These are phyloP conservation scores for Ogataea thermomethanolica DNA, from an alignment of 805 yeast species.

Conservation along the genomic window DNA sequence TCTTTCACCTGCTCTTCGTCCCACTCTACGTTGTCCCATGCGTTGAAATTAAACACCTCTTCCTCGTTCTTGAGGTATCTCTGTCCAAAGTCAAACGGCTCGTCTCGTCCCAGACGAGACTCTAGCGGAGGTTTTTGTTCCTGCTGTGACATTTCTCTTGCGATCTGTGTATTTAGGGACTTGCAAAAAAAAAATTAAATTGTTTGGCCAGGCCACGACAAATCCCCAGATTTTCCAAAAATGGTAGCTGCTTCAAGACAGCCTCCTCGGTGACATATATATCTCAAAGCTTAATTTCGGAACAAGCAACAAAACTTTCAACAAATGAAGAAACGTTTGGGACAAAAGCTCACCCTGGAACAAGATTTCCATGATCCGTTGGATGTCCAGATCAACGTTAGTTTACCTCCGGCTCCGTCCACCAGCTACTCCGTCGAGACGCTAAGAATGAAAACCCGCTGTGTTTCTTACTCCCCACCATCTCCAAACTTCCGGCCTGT, in stretches of 20 bases:
- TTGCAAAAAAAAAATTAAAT: conserved; percentile 2
- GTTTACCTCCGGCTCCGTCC: conserved; percentile 10
- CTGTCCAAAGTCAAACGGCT: conserved; percentile 91
- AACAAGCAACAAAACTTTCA: background rate
- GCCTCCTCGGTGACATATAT: conserved; percentile 13
- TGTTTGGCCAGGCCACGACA: conserved; percentile 12
- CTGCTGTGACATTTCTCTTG: conserved; percentile 4
- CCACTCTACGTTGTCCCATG: conserved; percentile 98
- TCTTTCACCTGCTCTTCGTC: conserved; percentile 80
- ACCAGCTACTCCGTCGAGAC: background rate
- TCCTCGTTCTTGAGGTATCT: conserved; percentile 66
- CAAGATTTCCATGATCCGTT: conserved; percentile 24
- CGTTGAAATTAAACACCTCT: conserved; percentile 89
- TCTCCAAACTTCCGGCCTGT: background rate
- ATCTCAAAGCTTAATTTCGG: background rate
- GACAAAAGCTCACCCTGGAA: conserved; percentile 21
- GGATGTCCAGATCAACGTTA: conserved; percentile 7
- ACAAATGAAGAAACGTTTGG: conserved; percentile 24
- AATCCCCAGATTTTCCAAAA: conserved; percentile 20
- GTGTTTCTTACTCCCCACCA: conserved; percentile 1
- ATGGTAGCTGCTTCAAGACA: conserved; percentile 15
- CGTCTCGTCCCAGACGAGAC: conserved; percentile 73
- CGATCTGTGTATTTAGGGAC: background rate
- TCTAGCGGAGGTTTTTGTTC: conserved; percentile 43
- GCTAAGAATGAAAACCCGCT: background rate